Conservation (phyloP, 352 stramenopile species). For the Pythium periplocum region DNA sequence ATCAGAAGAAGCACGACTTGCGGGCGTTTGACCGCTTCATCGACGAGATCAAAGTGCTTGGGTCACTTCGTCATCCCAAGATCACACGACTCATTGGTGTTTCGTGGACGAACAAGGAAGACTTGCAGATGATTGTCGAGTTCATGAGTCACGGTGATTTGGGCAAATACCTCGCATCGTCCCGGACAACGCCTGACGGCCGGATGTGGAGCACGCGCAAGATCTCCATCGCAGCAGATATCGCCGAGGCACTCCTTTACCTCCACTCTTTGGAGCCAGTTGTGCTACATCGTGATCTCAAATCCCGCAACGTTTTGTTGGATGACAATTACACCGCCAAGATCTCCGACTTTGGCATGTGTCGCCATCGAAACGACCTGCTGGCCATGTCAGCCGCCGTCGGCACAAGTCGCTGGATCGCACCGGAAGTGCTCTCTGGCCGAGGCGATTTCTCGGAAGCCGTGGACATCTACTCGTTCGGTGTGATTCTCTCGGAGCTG, state of each 20-base stretch:
- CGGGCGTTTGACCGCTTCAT: conserved; percentile 35
- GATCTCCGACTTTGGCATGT: conserved; percentile 25
- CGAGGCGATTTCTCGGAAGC: conserved; percentile 34
- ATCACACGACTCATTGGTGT: conserved; percentile 80
- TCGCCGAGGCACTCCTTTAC: conserved; percentile 23
- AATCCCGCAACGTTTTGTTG: conserved; percentile 28
- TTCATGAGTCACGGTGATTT: conserved; percentile 73
- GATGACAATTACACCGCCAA: conserved; percentile 23
- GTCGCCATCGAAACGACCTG: conserved; percentile 5
- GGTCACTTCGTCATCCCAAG: conserved; percentile 57
- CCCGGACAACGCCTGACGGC: conserved; percentile 21
- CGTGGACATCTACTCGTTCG: conserved; percentile 72
- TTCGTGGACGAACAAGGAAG: conserved; percentile 43
- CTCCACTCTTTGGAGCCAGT: conserved; percentile 22
- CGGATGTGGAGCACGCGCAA: conserved; percentile 45
- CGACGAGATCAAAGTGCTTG: conserved; percentile 69
- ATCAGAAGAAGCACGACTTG: conserved; percentile 14
- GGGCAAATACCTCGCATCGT: conserved; percentile 33
- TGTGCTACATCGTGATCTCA: conserved; percentile 29
- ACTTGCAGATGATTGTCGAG: conserved; percentile 68
- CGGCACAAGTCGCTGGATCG: conserved; percentile 47
- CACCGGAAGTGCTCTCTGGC: conserved; percentile 54
- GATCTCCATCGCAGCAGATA: conserved; percentile 31
- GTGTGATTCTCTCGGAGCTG: conserved; percentile 61
- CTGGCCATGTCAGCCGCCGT: conserved; percentile 26